Evolutionary conservation across 148 eudicot species (phyloP), one percentile per base, ranked within the genome.

Genomic region (Suaeda aralocaspica): DNA sequence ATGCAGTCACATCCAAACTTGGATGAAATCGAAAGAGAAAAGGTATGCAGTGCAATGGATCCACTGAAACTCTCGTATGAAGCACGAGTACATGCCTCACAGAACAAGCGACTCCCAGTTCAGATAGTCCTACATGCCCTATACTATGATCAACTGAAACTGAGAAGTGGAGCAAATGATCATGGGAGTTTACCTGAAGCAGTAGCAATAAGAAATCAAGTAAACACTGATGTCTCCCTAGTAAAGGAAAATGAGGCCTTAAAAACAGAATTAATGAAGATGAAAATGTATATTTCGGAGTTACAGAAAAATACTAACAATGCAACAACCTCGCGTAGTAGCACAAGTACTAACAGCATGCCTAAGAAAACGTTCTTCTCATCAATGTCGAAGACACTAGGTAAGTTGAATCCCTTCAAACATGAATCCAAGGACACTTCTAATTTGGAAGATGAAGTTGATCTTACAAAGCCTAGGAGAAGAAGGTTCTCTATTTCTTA

Each of bases 21-120:
- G 22, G 99, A 91, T 56, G 99, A 95, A 73, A 91, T 91, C 26
- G 99, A 94, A 79, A 82, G 96, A 9, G 99, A 95, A 76, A 95
- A 95, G 67, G 93, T 82, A 0, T 91, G 99, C 67, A 95, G 99
- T 26, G 80, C 79, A 31, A 85, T 95, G 93, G 99, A 91, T 76
- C 83, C 99, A 5, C 80, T 95, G 28, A 95, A 89, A 39, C 88
- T 94, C 2, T 95, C 99, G 6, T 84, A 95, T 55, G 92, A 89
- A 61, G 99, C 99, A 8, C 78, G 97, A 52, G 78, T 95, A 34
- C 99, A 91, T 67, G 99, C 97, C 15, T 95, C 99, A 0, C 89
- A 95, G 18, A 95, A 95, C 80, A 95, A 95, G 61, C 87, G 97
- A 4, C 78, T 95, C 0, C 99, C 97, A 0, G 91, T 91, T 5